Conservation (phyloP, 1,284 basidiomycete genomes). For the Naganishia sp. region DNA sequence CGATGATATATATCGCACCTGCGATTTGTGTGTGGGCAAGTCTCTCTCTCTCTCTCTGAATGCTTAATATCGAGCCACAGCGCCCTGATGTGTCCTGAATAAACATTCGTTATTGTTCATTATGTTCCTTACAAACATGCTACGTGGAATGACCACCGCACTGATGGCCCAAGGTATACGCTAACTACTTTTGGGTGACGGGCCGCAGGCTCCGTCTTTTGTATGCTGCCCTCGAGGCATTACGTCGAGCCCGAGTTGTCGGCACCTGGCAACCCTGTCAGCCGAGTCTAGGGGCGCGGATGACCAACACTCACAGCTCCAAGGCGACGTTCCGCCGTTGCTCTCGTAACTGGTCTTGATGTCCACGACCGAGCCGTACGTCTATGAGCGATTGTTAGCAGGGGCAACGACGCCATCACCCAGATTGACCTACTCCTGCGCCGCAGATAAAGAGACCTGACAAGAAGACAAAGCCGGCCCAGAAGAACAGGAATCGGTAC, state of each 20-base stretch:
- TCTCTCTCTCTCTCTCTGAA: too few species aligned
- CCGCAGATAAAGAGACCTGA: slow-evolving; percentile 24
- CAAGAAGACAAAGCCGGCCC: slow-evolving; percentile 8
- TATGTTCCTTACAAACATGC: too few species aligned
- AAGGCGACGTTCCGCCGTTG: slow-evolving; percentile 9
- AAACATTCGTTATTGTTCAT: too few species aligned
- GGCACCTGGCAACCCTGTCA: slow-evolving; percentile 9
- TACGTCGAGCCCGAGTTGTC: slow-evolving; percentile 25
- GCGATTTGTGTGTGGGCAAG: too few species aligned
- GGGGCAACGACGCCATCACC: too few species aligned
- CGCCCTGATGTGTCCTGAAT: too few species aligned
- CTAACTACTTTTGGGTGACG: too few species aligned
- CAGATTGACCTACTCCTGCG: slow-evolving; percentile 19
- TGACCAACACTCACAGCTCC: slow-evolving; percentile 9
- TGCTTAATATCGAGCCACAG: too few species aligned
- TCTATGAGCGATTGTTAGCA: slow-evolving; percentile 4
- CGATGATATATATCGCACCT: too few species aligned
- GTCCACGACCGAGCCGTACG: slow-evolving; percentile 23
- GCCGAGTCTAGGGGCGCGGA: not conserved
- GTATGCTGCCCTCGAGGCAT: not conserved
- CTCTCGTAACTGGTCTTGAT: slow-evolving; percentile 26
- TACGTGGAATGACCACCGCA: too few species aligned
- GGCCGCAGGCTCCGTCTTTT: too few species aligned
- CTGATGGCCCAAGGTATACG: too few species aligned
- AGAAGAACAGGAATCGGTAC: slow-evolving; percentile 17